Base-by-base conservation (phyloP, 257 asterid genomes). In the Asclepias syriaca region DNA sequence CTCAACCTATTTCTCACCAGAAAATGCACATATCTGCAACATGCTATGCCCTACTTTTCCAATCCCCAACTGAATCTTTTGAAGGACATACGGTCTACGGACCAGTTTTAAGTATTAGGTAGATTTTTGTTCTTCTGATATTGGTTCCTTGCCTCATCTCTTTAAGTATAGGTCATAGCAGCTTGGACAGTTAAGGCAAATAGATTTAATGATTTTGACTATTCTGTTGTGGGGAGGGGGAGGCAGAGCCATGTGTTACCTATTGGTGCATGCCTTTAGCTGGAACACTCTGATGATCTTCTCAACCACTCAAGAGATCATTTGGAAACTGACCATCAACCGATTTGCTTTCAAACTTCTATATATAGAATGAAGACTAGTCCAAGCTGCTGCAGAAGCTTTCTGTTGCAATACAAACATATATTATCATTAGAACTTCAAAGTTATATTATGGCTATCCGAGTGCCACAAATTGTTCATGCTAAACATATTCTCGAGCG, bases 401-500 rank as follows among this genome's bases (percentile, higher is more conserved):
- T 60, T 14, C 16, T 29, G 66, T 60, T 60, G 66, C 66, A 60
- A 29, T 29, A 3, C 1, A 2, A 12, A 37, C 1, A 37, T 49
- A 9, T 54, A 27, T 11, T 32, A 2, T 39, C 11, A 37, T 13
- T 48, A 37, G 34, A 69, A 69, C n/a, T 12, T 69, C 21, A 37
- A 54, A 29, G 45, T 9, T 40, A 16, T 49, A 81, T 0, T 24
- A 81, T 78, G 83, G 79, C 71, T 8, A 60, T 78, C 21, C 66
- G 51, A 29, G 34, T 66, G 50, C 69, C 75, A 22, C 53, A n/a
- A 9, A 70, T 74, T 37, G 46, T 76, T 43, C 72, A 61, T 14
- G 51, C 71, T 11, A 70, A 70, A 46, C 46, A 68, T 37, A 46
- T 68, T 29, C 59, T 76, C 1, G 58, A 72, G 53, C 76, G 66